A percentile compares a stretch with the other conserved stretches of the same genome.
These are phyloP conservation scores for Pelargonium australe DNA, from an alignment of 441 rosid genomes.

Conservation along the genomic window DNA sequence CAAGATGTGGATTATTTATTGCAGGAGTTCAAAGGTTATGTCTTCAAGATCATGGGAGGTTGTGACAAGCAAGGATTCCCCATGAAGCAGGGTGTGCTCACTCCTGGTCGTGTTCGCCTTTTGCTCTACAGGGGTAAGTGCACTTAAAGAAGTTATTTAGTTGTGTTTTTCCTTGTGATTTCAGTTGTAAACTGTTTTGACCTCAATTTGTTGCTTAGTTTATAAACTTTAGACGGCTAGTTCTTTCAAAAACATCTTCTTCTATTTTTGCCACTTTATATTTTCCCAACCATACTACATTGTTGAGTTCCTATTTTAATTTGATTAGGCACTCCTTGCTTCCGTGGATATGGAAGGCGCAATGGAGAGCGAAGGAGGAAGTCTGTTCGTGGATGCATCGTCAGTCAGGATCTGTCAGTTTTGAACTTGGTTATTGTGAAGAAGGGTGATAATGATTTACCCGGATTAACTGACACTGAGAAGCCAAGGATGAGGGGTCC, in stretches of 20 bases:
- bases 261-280: too few species aligned
- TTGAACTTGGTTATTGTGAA: slow-evolving; percentile 49
- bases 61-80: slow-evolving; percentile 58
- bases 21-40: slow-evolving; percentile 51
- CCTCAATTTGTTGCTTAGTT: too few species aligned
- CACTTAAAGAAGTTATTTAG: not conserved
- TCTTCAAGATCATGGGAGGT: slow-evolving; percentile 57
- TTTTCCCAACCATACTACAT: too few species aligned
- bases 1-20: not conserved
- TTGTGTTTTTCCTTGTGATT: too few species aligned
- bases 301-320: too few species aligned
- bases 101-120: slow-evolving; percentile 45
- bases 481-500: slow-evolving; percentile 58
- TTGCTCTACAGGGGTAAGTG: slow-evolving; percentile 38
- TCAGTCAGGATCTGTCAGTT: slow-evolving; percentile 49
- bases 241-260: too few species aligned
- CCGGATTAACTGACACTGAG: slow-evolving; percentile 47
- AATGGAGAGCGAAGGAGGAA: slow-evolving; percentile 53
- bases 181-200: too few species aligned
- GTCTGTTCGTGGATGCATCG: slow-evolving; percentile 59
- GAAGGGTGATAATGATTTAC: slow-evolving; percentile 53
- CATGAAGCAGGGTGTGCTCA: slow-evolving; percentile 56
- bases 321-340: slow-evolving; percentile 46
- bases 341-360: slow-evolving; percentile 48
- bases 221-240: too few species aligned